Percentiles rank a stretch among this genome's conserved stretches.
These are phyloP conservation scores for Rhynchosporium secalis DNA, from an alignment of 2,329 filamentous ascomycete genomes.

Conservation along the genomic window DNA sequence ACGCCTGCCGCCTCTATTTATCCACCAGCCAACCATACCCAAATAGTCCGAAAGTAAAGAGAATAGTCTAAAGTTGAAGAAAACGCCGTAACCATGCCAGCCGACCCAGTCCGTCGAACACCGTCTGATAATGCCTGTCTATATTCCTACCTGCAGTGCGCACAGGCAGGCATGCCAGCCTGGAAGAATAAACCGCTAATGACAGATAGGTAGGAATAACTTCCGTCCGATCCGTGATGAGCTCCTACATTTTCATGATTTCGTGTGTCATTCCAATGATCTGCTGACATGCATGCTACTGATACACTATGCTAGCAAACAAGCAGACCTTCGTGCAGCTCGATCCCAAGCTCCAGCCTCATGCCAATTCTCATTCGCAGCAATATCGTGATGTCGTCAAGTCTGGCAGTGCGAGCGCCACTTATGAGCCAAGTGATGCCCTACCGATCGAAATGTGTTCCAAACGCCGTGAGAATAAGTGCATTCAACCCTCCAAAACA, in stretches of 20 bases:
- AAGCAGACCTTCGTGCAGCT: no score
- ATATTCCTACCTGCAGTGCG: neutral
- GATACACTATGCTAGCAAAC: no score
- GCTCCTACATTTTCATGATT: no score
- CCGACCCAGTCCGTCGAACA: neutral
- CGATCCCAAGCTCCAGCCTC: no score
- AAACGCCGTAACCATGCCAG: neutral
- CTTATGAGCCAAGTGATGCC: neutral
- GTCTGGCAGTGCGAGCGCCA: neutral
- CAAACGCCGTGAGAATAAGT: neutral
- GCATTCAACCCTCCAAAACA: neutral
- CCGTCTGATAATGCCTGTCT: neutral
- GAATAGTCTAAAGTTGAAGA: neutral
- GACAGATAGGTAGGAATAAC: neutral
- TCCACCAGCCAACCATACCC: neutral
- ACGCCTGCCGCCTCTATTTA: neutral
- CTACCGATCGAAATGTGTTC: neutral
- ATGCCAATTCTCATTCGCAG: neutral
- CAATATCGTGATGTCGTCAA: neutral
- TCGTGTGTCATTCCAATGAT: neutral
- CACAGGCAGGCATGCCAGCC: neutral
- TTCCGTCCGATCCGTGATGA: neutral
- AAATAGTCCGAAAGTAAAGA: neutral
- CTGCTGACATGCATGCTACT: neutral
- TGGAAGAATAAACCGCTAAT: neutral